These are phyloP conservation scores for Irpex lacteus DNA, from an alignment of 1,284 basidiomycete genomes.

Conservation along the genomic window DNA sequence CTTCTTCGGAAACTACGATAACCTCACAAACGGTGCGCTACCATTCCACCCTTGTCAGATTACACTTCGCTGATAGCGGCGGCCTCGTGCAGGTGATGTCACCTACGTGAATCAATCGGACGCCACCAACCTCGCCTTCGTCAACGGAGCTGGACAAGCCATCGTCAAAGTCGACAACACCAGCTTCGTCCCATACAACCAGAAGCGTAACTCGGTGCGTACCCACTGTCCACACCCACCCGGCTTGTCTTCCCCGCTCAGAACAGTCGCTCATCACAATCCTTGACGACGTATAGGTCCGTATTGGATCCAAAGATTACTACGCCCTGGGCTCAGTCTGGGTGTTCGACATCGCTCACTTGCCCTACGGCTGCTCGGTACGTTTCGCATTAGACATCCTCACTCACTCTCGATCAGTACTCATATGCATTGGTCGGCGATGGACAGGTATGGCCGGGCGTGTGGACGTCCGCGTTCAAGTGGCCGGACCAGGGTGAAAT, in stretches of 20 bases:
- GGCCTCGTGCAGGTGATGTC: slow-evolving; percentile 41
- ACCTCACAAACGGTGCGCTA: slow-evolving; percentile 46
- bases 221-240: slow-evolving; percentile 20
- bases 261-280: background rate
- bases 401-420: background rate
- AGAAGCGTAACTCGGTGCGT: slow-evolving; percentile 72
- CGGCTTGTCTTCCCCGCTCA: background rate
- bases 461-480: slow-evolving; percentile 45
- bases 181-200: slow-evolving; percentile 50
- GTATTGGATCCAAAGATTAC: slow-evolving; percentile 15
- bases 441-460: slow-evolving; percentile 21
- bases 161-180: slow-evolving; percentile 75
- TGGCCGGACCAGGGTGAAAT: slow-evolving; percentile 54
- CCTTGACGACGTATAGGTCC: slow-evolving; percentile 11
- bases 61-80: background rate
- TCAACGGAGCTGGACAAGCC: slow-evolving; percentile 52
- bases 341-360: slow-evolving; percentile 18
- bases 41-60: background rate
- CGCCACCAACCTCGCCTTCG: slow-evolving; percentile 50
- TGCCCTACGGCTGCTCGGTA: slow-evolving; percentile 22
- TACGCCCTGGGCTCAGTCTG: slow-evolving; percentile 16
- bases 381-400: too few species aligned
- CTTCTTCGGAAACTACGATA: slow-evolving; percentile 47
- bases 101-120: slow-evolving; percentile 41
- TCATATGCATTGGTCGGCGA: background rate